Percentiles rank a stretch among this genome's conserved stretches.
Conservation (phyloP, 768 basidiomycete genomes). For the Pholiota microspora region DNA sequence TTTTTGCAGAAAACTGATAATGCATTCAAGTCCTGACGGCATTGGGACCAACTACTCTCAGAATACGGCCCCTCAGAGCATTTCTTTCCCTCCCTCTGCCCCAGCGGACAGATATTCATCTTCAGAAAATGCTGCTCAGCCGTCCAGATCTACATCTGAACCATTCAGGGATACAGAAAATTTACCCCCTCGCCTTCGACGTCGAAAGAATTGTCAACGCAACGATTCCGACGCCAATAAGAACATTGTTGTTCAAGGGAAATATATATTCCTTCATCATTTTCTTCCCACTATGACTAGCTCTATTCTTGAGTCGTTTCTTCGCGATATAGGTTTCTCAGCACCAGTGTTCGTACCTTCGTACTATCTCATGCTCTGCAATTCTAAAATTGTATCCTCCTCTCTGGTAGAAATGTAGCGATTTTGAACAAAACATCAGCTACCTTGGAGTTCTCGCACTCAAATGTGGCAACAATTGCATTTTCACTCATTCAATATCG, state of each 20-base stretch:
- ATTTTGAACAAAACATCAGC: not conserved
- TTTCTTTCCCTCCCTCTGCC: not conserved
- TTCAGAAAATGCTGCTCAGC: not conserved
- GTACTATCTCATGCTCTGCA: not conserved
- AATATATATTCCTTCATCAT: constrained; percentile 1
- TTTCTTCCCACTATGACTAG: not conserved
- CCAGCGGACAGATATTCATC: not conserved
- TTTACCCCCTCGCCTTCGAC: constrained; percentile 11
- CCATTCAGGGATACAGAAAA: not conserved
- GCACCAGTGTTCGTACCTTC: constrained; percentile 6
- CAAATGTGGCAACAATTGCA: constrained; percentile 13
- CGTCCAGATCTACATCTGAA: not conserved
- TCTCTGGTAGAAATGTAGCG: not conserved
- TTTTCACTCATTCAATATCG: constrained; percentile 12
- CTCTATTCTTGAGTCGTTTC: not conserved
- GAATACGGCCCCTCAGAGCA: not conserved
- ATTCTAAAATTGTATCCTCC: not conserved
- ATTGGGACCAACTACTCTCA: not conserved
- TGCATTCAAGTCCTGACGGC: not conserved
- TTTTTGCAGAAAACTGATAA: not conserved
- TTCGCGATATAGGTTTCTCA: constrained; percentile 2
- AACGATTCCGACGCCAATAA: not conserved
- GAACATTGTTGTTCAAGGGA: not conserved
- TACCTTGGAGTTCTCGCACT: constrained; percentile 11
- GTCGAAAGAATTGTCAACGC: constrained; percentile 6